These are phyloP conservation scores for Dioscorea zingiberensis DNA, from an alignment of 106 monocot genomes.

Conservation along the genomic window DNA sequence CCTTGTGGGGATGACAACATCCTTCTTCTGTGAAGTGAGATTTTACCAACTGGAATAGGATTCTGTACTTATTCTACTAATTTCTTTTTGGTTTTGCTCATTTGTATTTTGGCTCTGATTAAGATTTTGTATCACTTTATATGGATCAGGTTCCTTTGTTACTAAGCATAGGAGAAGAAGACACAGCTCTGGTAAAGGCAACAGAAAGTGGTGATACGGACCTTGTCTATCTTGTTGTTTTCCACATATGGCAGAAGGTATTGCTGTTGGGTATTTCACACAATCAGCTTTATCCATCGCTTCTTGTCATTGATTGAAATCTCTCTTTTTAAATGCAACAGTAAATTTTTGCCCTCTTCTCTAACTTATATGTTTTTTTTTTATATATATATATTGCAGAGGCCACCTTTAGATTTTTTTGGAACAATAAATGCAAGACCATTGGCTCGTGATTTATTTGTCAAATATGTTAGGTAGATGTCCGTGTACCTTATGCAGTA, in stretches of 20 bases:
- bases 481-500: background rate
- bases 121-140: background rate
- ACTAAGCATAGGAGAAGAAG: conserved; percentile 90
- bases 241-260: conserved; percentile 96
- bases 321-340: background rate
- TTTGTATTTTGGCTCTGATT: background rate
- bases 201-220: conserved; percentile 98
- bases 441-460: conserved; percentile 86
- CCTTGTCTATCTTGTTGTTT: conserved; percentile 92
- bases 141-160: conserved; percentile 75
- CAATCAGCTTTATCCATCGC: too few relatives aligned
- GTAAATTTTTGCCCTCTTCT: background rate
- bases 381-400: conserved; percentile 56
- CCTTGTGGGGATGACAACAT: too few relatives aligned
- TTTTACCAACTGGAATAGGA: too few relatives aligned
- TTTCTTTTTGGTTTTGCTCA: background rate
- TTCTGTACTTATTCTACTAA: background rate
- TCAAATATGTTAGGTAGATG: conserved; percentile 76
- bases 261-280: background rate
- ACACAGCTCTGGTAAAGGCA: conserved; percentile 70
- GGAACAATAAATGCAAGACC: conserved; percentile 86
- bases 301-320: background rate
- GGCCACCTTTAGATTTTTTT: conserved; percentile 67
- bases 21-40: too few relatives aligned
- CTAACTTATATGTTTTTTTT: background rate